A percentile compares a stretch with the other conserved stretches of the same genome.
Evolutionary conservation across 345 rosid species (phyloP).

Genomic region (Hibiscus mutabilis): DNA sequence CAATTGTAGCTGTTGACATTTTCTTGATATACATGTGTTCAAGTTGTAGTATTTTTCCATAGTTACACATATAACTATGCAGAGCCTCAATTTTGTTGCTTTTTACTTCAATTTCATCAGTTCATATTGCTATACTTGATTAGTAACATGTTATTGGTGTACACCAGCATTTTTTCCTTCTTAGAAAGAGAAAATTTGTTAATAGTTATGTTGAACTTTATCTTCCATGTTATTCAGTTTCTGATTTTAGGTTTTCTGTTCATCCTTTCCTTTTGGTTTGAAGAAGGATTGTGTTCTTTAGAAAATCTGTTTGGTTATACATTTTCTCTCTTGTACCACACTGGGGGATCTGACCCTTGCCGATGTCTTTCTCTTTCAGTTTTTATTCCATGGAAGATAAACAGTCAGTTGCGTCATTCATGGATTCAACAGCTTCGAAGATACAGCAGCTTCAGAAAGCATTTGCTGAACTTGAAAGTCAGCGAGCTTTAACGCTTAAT

Average conservation of each 20-base stretch:
- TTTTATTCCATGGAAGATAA: constrained; percentile 62
- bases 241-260: background rate
- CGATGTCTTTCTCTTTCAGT: constrained; percentile 22
- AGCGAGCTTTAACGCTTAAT: constrained; percentile 81
- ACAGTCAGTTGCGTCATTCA: constrained; percentile 61
- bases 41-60: background rate
- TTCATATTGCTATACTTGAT: background rate
- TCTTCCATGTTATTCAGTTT: background rate
- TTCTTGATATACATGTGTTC: background rate
- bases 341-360: background rate
- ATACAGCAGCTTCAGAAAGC: constrained; percentile 74
- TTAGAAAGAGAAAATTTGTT: background rate
- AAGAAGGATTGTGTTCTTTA: background rate
- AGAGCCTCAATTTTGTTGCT: background rate
- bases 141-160: background rate
- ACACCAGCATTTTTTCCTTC: background rate
- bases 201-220: background rate
- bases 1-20: background rate
- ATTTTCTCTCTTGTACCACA: background rate
- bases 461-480: constrained; percentile 26
- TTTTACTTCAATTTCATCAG: background rate
- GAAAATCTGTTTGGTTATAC: background rate
- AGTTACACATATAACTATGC: background rate
- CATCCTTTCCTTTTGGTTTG: background rate
- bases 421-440: constrained; percentile 78